Conservation (phyloP, 768 basidiomycete genomes). For the Chiua virens region DNA sequence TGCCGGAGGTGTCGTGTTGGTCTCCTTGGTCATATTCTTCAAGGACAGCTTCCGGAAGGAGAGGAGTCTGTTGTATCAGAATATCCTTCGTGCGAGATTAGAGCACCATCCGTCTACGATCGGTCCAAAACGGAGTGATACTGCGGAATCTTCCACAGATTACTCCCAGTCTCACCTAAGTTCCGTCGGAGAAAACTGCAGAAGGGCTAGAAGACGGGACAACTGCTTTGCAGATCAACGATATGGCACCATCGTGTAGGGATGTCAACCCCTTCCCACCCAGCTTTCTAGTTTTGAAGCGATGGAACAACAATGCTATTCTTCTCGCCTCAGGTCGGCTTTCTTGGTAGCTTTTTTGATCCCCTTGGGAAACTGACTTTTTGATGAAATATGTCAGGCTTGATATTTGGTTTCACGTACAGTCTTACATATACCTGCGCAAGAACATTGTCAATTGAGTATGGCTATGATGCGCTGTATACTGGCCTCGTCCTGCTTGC, state of each 20-base stretch:
- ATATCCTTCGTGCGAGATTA: slow-evolving; percentile 49
- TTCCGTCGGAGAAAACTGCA: background rate
- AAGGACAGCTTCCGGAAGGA: slow-evolving; percentile 82
- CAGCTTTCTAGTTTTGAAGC: slow-evolving; percentile 53
- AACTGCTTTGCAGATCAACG: slow-evolving; percentile 14
- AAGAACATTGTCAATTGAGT: slow-evolving; percentile 61
- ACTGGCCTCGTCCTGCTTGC: slow-evolving; percentile 78
- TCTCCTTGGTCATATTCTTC: slow-evolving; percentile 64
- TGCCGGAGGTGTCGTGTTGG: slow-evolving; percentile 51
- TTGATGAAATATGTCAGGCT: slow-evolving; percentile 38
- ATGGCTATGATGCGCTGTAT: slow-evolving; percentile 65
- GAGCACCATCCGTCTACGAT: slow-evolving; percentile 20
- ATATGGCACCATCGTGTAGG: slow-evolving; percentile 54
- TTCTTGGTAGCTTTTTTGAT: background rate
- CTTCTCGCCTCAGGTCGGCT: slow-evolving; percentile 36
- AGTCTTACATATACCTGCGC: slow-evolving; percentile 73
- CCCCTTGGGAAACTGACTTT: background rate
- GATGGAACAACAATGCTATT: slow-evolving; percentile 66
- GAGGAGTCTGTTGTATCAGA: slow-evolving; percentile 78
- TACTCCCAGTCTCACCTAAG: slow-evolving; percentile 19
- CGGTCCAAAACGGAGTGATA: background rate
- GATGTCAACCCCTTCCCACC: slow-evolving; percentile 77
- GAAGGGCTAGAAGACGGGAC: slow-evolving; percentile 5
- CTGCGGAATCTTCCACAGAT: background rate
- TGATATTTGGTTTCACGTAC: slow-evolving; percentile 73